Evolutionary conservation across 176 grass and related monocot species (phyloP).

Genomic region (Oryza meridionalis): DNA sequence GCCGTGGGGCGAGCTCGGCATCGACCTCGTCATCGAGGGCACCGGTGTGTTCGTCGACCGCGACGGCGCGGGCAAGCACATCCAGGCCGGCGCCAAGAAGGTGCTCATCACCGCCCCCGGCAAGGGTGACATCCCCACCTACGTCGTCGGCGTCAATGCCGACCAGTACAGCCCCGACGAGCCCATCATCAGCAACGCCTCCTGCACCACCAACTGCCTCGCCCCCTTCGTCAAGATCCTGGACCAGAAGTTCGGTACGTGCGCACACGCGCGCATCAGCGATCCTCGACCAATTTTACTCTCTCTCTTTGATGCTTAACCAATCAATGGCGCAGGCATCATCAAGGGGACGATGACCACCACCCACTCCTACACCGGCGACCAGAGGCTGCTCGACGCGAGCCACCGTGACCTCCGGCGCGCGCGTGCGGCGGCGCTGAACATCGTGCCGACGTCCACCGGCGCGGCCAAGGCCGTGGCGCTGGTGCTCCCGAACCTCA

Average conservation of each 20-base stretch:
- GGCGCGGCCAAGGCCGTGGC: constrained; percentile 86
- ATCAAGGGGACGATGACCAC: constrained; percentile 95
- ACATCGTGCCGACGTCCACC: constrained; percentile 88
- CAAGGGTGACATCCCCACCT: constrained; percentile 78
- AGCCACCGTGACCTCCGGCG: constrained; percentile 87
- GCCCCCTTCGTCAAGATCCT: constrained; percentile 91
- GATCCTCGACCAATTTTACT: background rate
- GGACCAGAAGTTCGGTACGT: constrained; percentile 85
- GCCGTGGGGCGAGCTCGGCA: constrained; percentile 61
- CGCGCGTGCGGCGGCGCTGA: constrained; percentile 78
- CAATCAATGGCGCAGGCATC: constrained; percentile 53
- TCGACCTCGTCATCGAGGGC: constrained; percentile 91
- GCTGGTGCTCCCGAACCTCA: constrained; percentile 81
- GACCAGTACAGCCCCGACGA: constrained; percentile 62
- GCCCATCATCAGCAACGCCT: constrained; percentile 89
- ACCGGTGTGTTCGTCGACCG: constrained; percentile 83
- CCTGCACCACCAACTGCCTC: constrained; percentile 95
- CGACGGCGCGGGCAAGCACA: constrained; percentile 76
- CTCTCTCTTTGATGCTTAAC: background rate
- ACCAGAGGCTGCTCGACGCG: constrained; percentile 82
- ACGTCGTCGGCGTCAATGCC: constrained; percentile 78
- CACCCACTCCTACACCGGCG: constrained; percentile 84
- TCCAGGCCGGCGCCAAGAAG: constrained; percentile 86
- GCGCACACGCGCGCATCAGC: background rate
- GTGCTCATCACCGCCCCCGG: constrained; percentile 84